These are phyloP conservation scores for Pythium insidiosum DNA, from an alignment of 352 stramenopile species.

Conservation along the genomic window DNA sequence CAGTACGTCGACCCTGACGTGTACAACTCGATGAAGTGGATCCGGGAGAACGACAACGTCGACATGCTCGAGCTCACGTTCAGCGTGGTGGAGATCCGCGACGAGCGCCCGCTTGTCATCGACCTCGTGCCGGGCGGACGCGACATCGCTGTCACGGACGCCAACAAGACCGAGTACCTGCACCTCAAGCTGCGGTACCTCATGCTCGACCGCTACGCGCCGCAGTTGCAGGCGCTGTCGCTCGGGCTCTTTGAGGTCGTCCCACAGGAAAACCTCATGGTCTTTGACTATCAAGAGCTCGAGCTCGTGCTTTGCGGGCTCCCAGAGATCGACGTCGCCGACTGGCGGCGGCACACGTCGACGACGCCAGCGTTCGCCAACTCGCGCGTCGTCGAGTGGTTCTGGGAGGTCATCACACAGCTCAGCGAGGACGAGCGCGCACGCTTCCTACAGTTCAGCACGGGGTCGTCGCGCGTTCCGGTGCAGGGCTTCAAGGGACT, in stretches of 20 bases:
- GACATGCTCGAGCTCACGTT: constrained; percentile 70
- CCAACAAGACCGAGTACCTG: constrained; percentile 95
- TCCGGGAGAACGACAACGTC: constrained; percentile 57
- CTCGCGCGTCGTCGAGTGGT: constrained; percentile 48
- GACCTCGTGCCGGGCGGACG: constrained; percentile 48
- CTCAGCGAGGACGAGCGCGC: constrained; percentile 72
- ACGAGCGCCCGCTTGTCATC: constrained; percentile 49
- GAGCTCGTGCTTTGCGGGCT: constrained; percentile 78
- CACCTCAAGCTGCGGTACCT: constrained; percentile 93
- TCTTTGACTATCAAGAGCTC: constrained; percentile 99
- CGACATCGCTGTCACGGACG: constrained; percentile 87
- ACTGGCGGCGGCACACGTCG: constrained; percentile 82
- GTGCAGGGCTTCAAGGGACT: constrained; percentile 80
- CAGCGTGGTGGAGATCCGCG: constrained; percentile 55
- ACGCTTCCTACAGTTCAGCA: constrained; percentile 81
- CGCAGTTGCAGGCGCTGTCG: constrained; percentile 86
- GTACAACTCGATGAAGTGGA: constrained; percentile 72
- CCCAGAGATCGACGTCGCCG: constrained; percentile 82
- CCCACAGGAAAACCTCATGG: constrained; percentile 91
- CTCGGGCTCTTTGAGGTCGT: constrained; percentile 96
- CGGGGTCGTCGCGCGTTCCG: constrained; percentile 73
- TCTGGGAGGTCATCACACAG: constrained; percentile 57
- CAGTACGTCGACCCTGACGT: constrained; percentile 75
- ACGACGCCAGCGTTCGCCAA: constrained; percentile 41
- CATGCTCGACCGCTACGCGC: constrained; percentile 88